Evolutionary conservation across 2,329 filamentous ascomycete genomes (phyloP).

Genomic region (Beauveria sp.): DNA sequence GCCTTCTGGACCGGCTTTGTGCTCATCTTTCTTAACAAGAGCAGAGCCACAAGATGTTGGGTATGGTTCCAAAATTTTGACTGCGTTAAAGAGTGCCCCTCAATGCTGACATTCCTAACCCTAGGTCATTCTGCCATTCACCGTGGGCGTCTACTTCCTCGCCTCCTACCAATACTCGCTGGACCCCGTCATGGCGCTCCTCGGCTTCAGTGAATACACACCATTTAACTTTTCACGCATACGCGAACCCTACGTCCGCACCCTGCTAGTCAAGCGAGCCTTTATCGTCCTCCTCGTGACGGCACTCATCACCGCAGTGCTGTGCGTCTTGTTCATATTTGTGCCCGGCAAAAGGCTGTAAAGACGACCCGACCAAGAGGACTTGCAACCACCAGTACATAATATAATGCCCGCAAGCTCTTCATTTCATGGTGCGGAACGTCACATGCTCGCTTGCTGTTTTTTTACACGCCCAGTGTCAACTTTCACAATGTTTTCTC

Average conservation of each 20-base stretch:
- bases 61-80: slow-evolving; percentile 39
- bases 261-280: slow-evolving; percentile 75
- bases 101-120: background rate
- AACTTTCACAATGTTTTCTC: background rate
- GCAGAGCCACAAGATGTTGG: slow-evolving; percentile 71
- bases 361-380: slow-evolving; percentile 14
- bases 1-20: slow-evolving; percentile 93
- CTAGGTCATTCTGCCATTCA: slow-evolving; percentile 76
- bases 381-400: background rate
- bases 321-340: slow-evolving; percentile 87
- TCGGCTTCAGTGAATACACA: slow-evolving; percentile 94
- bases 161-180: slow-evolving; percentile 93
- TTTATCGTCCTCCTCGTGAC: slow-evolving; percentile 74
- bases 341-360: slow-evolving; percentile 81
- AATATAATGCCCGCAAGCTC: background rate
- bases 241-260: slow-evolving; percentile 83
- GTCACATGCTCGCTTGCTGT: background rate
- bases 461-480: background rate
- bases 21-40: slow-evolving; percentile 81
- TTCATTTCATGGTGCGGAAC: background rate
- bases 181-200: slow-evolving; percentile 79
- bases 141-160: slow-evolving; percentile 80
- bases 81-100: background rate
- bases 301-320: slow-evolving; percentile 66
- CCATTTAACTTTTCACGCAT: slow-evolving; percentile 87